Percentiles rank a stretch among this genome's conserved stretches.
These are phyloP conservation scores for Sarocladiaceae sp. DNA, from an alignment of 2,329 filamentous ascomycete genomes.

Conservation along the genomic window DNA sequence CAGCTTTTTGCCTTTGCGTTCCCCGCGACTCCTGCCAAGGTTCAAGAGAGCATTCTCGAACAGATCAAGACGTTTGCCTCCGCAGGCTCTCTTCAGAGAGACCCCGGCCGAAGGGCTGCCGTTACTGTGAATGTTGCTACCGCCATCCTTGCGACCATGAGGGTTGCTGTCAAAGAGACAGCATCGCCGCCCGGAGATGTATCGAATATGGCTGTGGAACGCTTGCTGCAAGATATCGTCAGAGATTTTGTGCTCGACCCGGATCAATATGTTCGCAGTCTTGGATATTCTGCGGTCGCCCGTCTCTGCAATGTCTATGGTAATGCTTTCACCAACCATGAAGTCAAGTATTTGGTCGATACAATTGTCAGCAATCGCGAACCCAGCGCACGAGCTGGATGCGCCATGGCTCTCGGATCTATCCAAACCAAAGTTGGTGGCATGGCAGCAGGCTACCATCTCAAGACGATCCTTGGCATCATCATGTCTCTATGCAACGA, in stretches of 20 bases:
- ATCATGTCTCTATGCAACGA: conserved; percentile 97
- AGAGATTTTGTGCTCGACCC: conserved; percentile 70
- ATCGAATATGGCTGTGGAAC: conserved; percentile 70
- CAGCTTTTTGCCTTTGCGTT: conserved; percentile 88
- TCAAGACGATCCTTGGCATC: conserved; percentile 96
- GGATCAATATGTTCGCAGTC: conserved; percentile 77
- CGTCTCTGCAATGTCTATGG: conserved; percentile 79
- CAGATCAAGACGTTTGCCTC: conserved; percentile 88
- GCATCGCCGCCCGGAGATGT: conserved; percentile 66
- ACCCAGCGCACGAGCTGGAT: conserved; percentile 86
- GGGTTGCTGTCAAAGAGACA: conserved; percentile 79
- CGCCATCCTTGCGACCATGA: conserved; percentile 72
- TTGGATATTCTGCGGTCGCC: conserved; percentile 81
- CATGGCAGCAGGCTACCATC: conserved; percentile 92
- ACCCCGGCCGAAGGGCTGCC: conserved; percentile 81
- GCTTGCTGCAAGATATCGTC: conserved; percentile 70
- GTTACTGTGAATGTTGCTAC: conserved; percentile 86
- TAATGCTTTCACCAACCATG: conserved; percentile 78
- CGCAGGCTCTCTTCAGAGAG: conserved; percentile 70
- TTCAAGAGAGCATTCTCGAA: conserved; percentile 93
- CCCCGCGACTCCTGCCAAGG: conserved; percentile 79
- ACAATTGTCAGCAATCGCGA: conserved; percentile 92
- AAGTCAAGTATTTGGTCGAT: conserved; percentile 88
- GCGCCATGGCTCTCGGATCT: conserved; percentile 84
- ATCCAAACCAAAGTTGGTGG: conserved; percentile 95